Evolutionary conservation across 352 stramenopile genomes (phyloP).

Genomic region (Phytophthora brassicae): DNA sequence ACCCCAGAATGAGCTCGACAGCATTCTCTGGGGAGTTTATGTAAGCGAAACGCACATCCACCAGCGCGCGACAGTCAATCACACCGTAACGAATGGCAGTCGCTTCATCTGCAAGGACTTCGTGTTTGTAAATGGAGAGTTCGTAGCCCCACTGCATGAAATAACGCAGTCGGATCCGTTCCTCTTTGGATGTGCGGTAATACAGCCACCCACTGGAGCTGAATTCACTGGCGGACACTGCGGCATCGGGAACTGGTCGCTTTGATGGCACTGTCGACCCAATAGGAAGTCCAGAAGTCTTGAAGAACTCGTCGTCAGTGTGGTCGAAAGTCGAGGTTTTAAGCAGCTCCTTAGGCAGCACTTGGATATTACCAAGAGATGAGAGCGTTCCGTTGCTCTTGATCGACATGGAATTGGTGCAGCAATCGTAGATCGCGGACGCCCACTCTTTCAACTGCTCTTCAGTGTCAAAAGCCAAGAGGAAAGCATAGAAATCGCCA

Average conservation of each 20-base stretch:
- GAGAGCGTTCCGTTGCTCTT: conserved; percentile 62
- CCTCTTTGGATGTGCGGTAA: conserved; percentile 81
- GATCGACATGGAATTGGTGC: conserved; percentile 87
- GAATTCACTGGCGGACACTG: conserved; percentile 42
- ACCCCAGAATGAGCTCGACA: conserved; percentile 77
- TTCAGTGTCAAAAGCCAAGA: conserved; percentile 81
- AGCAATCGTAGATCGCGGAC: conserved; percentile 80
- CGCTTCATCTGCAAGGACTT: conserved; percentile 75
- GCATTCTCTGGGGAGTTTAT: conserved; percentile 87
- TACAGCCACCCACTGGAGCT: conserved; percentile 84
- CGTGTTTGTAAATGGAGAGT: conserved; percentile 90
- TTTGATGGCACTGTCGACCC: conserved; percentile 18
- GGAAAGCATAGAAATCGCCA: conserved; percentile 76
- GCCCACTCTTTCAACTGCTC: conserved; percentile 74
- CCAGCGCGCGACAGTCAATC: conserved; percentile 80
- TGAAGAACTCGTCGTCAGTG: conserved; percentile 43
- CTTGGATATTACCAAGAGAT: conserved; percentile 71
- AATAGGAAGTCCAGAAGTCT: conserved; percentile 29
- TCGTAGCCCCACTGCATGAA: conserved; percentile 90
- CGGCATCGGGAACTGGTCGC: conserved; percentile 13
- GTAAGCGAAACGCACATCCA: conserved; percentile 83
- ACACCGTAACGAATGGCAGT: conserved; percentile 85
- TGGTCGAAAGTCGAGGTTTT: conserved; percentile 81
- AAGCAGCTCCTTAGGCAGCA: conserved; percentile 81
- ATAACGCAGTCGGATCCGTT: conserved; percentile 81